Conservation (phyloP, 108 stramenopile genomes). For the Skeletonema marinoi region DNA sequence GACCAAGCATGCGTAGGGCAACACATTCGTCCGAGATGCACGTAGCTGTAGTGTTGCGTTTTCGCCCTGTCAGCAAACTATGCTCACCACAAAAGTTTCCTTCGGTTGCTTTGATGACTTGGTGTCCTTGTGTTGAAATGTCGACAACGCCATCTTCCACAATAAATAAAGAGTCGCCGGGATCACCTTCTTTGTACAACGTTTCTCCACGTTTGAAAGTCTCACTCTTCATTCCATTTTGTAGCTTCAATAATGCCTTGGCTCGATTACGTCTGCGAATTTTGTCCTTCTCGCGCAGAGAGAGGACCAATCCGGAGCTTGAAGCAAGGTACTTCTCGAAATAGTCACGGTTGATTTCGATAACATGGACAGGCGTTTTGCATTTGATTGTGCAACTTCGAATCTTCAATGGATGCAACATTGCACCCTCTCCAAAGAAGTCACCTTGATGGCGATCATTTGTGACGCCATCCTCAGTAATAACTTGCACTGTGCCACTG, state of each 20-base stretch:
- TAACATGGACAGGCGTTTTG: conserved; percentile 81
- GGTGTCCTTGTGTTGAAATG: conserved; percentile 35
- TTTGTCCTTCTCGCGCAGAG: conserved; percentile 78
- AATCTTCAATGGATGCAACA: conserved; percentile 64
- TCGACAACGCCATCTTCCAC: conserved; percentile 61
- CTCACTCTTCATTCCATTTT: conserved; percentile 58
- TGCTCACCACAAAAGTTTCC: conserved; percentile 84
- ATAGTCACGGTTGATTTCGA: conserved; percentile 86
- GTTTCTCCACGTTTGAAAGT: conserved; percentile 41
- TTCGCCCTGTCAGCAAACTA: conserved; percentile 59
- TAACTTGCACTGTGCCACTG: conserved; percentile 75
- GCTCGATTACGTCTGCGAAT: conserved; percentile 82
- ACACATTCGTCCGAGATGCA: conserved; percentile 59
- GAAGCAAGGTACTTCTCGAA: conserved; percentile 85
- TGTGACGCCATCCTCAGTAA: conserved; percentile 62
- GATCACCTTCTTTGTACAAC: conserved; percentile 64
- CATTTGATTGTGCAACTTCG: conserved; percentile 74
- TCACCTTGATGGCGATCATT: conserved; percentile 63
- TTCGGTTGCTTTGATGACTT: conserved; percentile 53
- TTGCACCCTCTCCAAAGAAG: conserved; percentile 85
- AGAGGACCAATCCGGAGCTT: conserved; percentile 53
- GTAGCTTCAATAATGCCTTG: conserved; percentile 74
- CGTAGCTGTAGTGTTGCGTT: conserved; percentile 69
- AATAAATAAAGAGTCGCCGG: conserved; percentile 67
- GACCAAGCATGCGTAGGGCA: conserved; percentile 53